Percentiles rank a stretch among this genome's conserved stretches.
phyloP scores from a whole-genome alignment of 164 flowering plant species.

The Macadamia tetraphylla region DNA sequence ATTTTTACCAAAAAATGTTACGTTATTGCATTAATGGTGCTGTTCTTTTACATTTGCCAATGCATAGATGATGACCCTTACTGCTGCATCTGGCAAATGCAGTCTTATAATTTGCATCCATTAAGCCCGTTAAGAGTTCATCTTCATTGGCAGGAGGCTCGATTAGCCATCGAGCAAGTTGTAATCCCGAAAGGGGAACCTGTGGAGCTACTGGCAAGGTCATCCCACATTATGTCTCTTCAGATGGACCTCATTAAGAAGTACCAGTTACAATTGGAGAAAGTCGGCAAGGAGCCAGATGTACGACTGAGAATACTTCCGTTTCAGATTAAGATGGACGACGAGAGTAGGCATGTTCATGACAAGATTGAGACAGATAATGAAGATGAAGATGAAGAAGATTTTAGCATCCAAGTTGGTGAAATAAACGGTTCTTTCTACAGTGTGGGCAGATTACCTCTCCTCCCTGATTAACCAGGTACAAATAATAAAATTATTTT shows the following conservation, averaged over 20 bases:
- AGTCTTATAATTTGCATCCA: not conserved
- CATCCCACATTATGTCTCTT: constrained; percentile 51
- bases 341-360: constrained; percentile 7
- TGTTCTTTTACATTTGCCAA: too few species aligned
- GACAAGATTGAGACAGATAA: constrained; percentile 18
- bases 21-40: too few species aligned
- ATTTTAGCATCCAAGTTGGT: constrained; percentile 14
- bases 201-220: constrained; percentile 80
- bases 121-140: not conserved
- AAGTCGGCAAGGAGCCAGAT: constrained; percentile 42
- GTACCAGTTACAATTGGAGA: constrained; percentile 53
- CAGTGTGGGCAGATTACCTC: constrained; percentile 55
- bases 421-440: constrained; percentile 41
- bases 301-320: constrained; percentile 57
- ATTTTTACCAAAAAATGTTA: too few species aligned
- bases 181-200: constrained; percentile 76
- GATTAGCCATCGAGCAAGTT: constrained; percentile 74
- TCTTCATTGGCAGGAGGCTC: constrained; percentile 55
- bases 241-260: constrained; percentile 60
- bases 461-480: constrained; percentile 52
- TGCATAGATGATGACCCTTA: too few species aligned
- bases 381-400: constrained; percentile 26
- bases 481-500: too few species aligned
- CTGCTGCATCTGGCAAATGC: not conserved
- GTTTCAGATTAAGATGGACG: constrained; percentile 18